Conservation (phyloP, 495 filamentous ascomycete genomes). For the Neurospora tetraspora region DNA sequence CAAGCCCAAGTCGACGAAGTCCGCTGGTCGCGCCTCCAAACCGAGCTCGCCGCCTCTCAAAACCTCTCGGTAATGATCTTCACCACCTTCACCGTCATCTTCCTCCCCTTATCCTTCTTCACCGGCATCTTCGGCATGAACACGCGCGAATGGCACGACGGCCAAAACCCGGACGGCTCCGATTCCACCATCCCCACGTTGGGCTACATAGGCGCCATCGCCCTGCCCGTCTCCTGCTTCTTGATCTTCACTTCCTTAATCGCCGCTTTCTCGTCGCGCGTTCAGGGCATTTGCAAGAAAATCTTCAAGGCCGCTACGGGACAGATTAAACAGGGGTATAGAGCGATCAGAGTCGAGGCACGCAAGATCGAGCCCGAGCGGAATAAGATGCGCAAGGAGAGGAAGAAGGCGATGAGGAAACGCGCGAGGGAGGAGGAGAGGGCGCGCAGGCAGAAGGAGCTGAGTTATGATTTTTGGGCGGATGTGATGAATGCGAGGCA, state of each 20-base stretch:
- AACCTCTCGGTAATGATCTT: constrained; percentile 60
- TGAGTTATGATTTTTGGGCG: constrained; percentile 36
- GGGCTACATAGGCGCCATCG: constrained; percentile 27
- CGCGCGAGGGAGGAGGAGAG: constrained; percentile 11
- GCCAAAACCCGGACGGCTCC: not conserved
- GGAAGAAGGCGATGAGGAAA: constrained; percentile 16
- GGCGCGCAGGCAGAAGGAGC: constrained; percentile 18
- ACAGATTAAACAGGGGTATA: constrained; percentile 2
- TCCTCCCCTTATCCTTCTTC: constrained; percentile 57
- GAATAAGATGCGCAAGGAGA: constrained; percentile 17
- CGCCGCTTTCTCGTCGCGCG: constrained; percentile 32
- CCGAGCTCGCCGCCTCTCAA: constrained; percentile 53
- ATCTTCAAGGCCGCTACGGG: constrained; percentile 20
- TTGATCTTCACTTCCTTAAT: constrained; percentile 31
- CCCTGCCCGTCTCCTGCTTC: constrained; percentile 28
- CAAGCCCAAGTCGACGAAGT: constrained; percentile 61
- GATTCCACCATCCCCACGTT: constrained; percentile 22
- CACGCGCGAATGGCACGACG: constrained; percentile 50
- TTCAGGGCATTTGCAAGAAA: constrained; percentile 21
- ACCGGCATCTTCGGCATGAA: constrained; percentile 60
- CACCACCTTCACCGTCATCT: constrained; percentile 59
- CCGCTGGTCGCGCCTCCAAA: constrained; percentile 51
- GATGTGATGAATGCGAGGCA: constrained; percentile 24
- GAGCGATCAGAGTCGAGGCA: constrained; percentile 8
- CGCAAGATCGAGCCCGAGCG: constrained; percentile 18